These are phyloP conservation scores for Neurospora sp. DNA, from an alignment of 495 filamentous ascomycete genomes.

Conservation along the genomic window DNA sequence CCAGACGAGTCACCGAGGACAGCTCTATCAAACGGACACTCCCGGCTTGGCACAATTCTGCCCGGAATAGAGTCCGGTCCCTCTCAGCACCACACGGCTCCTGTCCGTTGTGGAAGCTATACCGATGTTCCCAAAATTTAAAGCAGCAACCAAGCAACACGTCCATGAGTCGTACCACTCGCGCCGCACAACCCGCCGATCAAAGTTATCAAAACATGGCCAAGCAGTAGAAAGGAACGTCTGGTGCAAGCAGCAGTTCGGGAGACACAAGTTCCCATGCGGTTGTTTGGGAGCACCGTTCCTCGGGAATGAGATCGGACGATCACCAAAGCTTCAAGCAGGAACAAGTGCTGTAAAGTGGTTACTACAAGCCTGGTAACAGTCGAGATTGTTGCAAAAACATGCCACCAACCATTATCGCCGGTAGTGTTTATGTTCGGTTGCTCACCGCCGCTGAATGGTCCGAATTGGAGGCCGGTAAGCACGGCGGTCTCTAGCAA, in stretches of 20 bases:
- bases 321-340: neutral
- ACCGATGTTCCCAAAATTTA: neutral
- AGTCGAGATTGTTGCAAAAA: neutral
- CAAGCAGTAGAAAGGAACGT: neutral
- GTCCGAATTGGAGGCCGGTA: neutral
- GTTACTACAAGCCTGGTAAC: neutral
- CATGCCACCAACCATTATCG: neutral
- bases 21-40: neutral
- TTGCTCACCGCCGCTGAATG: neutral
- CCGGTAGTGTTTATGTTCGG: neutral
- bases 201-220: neutral
- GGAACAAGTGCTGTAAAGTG: neutral
- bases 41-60: neutral
- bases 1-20: neutral
- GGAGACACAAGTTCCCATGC: neutral
- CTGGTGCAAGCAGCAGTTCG: neutral
- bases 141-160: neutral
- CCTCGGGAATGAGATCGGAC: neutral
- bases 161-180: neutral
- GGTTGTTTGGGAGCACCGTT: neutral
- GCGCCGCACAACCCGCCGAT: neutral
- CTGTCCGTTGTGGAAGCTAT: neutral
- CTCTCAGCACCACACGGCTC: neutral
- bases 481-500: neutral
- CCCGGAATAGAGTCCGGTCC: neutral